Base-by-base conservation (phyloP, 2,329 filamentous ascomycete genomes). In the Bipolaris bicolor region DNA sequence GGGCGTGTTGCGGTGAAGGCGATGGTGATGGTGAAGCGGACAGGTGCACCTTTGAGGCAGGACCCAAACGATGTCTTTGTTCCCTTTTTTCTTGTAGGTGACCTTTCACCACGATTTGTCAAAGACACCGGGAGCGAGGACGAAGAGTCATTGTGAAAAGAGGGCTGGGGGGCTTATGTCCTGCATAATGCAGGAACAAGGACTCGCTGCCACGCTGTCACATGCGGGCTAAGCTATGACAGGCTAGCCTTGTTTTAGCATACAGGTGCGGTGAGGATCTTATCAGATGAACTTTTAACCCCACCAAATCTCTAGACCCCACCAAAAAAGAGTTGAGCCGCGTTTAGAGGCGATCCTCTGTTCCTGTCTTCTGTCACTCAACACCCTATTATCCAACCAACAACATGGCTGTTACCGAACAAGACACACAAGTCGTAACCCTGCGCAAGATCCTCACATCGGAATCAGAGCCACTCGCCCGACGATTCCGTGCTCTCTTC, bases 401-500 rank as follows among this genome's bases (percentile, higher is more conserved):
- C 49, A 65, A 57, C 7, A 75, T 75, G 73, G 60, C 72, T 18
- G 66, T 61, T 33, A 31, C 67, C 52, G 71, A 71, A 29, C 58
- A 67, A 49, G 65, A 68, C 36, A 67, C 79, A 10, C 87, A 86
- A 44, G 83, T 92, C 66, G 70, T 81, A 55, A 80, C 83, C 57
- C 84, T 96, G 50, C 89, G 92, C 72, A 84, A 89, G 71, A 90
- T 89, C 58, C 87, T 99, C 58, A 88, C 85, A 69, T 89, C 90
- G 47, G 95, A 98, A 80, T 80, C 84, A 13, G 89, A 90, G 61
- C 88, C 93, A 44, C 90, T 99, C 52, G 90, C 93, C 37, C 84
- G 91, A 63, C 92, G 95, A 63, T 99, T 98, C 80, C 92, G 95
- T 69, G 94, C 95, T 41, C 90, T 99, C 68, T 99, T 99, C 82